These are phyloP conservation scores for Prunus kanzakura DNA, from an alignment of 306 rosid genomes.

Conservation along the genomic window DNA sequence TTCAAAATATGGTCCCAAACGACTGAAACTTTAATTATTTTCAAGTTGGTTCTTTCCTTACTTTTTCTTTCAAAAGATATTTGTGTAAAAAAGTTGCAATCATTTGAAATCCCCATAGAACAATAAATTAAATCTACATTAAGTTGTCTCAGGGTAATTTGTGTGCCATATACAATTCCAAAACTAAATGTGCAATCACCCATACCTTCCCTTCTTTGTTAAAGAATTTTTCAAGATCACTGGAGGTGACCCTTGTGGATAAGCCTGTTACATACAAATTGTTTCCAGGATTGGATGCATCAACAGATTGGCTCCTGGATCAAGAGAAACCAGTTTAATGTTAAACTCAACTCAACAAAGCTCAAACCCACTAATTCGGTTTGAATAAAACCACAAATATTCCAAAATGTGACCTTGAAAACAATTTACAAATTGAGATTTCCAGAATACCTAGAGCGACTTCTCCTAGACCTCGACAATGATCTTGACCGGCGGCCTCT, in stretches of 20 bases:
- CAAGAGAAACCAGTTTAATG: slow-evolving; percentile 3
- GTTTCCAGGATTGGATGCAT: slow-evolving; percentile 45
- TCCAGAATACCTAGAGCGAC: slow-evolving; percentile 37
- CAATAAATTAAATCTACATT: neutral
- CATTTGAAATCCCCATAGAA: neutral
- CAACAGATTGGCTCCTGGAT: slow-evolving; percentile 34
- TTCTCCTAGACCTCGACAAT: slow-evolving; percentile 35
- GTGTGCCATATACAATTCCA: neutral
- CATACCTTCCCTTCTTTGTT: slow-evolving; percentile 43
- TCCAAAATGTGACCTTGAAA: neutral
- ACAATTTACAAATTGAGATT: neutral
- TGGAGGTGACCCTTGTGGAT: slow-evolving; percentile 38
- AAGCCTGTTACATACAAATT: slow-evolving; percentile 49
- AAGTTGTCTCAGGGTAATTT: neutral
- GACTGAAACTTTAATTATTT: neutral
- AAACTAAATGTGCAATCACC: neutral
- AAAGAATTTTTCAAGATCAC: slow-evolving; percentile 42
- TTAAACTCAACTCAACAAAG: neutral
- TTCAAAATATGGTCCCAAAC: too few species aligned
- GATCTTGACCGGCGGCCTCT: slow-evolving; percentile 35
- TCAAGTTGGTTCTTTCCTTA: neutral
- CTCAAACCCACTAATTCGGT: neutral
- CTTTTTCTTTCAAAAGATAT: neutral
- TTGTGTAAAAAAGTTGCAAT: neutral
- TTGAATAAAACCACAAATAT: neutral